Evolutionary conservation across 2,329 filamentous ascomycete genomes (phyloP).

Genomic region (Penicillium hordei): DNA sequence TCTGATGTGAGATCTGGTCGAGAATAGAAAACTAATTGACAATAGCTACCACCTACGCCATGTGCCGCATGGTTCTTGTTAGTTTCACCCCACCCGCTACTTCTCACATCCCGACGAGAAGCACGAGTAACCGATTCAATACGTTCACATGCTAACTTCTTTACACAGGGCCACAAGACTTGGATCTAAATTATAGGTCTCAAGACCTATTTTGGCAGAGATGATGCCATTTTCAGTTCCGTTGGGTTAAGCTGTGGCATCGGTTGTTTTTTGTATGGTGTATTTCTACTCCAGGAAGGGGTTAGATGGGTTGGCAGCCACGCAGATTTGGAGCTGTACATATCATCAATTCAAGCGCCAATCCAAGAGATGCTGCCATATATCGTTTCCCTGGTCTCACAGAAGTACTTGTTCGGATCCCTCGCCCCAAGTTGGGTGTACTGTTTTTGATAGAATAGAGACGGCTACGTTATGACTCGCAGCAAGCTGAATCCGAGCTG

Average conservation of each 20-base stretch:
- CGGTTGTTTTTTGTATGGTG: slow-evolving; percentile 28
- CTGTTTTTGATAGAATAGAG: neutral
- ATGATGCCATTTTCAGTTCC: slow-evolving; percentile 8
- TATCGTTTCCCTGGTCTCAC: neutral
- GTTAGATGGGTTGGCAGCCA: slow-evolving; percentile 28
- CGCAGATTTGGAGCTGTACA: slow-evolving; percentile 38
- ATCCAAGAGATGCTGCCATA: slow-evolving; percentile 30
- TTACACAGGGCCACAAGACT: slow-evolving; percentile 62
- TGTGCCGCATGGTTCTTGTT: slow-evolving; percentile 46
- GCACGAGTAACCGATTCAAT: neutral
- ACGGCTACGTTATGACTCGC: neutral
- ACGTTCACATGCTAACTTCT: slow-evolving; percentile 22
- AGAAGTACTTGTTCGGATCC: neutral
- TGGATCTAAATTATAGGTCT: slow-evolving; percentile 50
- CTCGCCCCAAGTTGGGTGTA: neutral
- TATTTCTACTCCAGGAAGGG: slow-evolving; percentile 37
- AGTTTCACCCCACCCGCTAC: slow-evolving; percentile 22
- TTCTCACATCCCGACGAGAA: neutral
- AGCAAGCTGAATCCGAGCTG: neutral
- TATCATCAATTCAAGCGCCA: slow-evolving; percentile 36
- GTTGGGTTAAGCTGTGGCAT: slow-evolving; percentile 13
- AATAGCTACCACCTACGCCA: slow-evolving; percentile 42
- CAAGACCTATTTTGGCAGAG: slow-evolving; percentile 59
- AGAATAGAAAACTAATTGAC: slow-evolving; percentile 6
- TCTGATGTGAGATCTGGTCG: slow-evolving; percentile 4